Evolutionary conservation across 2,329 filamentous ascomycete species (phyloP).

Genomic region (Aspergillus caelatus): DNA sequence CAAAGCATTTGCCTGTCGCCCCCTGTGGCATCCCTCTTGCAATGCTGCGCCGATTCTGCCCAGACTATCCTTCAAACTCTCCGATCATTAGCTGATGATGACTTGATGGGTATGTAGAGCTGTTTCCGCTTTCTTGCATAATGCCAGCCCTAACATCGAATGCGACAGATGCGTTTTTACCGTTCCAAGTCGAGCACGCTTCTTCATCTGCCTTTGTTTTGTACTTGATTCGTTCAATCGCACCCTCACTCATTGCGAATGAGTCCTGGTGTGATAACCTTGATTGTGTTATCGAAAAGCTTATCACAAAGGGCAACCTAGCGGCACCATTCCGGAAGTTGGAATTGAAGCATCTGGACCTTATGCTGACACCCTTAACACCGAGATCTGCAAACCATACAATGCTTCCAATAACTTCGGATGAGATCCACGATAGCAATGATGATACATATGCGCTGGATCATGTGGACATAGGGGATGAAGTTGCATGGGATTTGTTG

Average conservation of each 20-base stretch:
- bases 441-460: neutral
- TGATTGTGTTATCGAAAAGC: constrained; percentile 40
- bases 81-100: constrained; percentile 9
- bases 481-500: constrained; percentile 30
- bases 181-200: constrained; percentile 47
- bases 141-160: neutral
- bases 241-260: constrained; percentile 40
- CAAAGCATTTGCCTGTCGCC: constrained; percentile 15
- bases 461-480: constrained; percentile 12
- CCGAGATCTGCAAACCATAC: constrained; percentile 22
- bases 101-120: neutral
- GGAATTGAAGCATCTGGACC: constrained; percentile 28
- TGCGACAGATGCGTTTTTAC: constrained; percentile 39
- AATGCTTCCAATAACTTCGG: constrained; percentile 1
- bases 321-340: constrained; percentile 42
- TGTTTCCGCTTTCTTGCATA: neutral
- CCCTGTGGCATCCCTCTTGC: constrained; percentile 26
- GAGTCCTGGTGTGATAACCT: constrained; percentile 42
- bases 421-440: neutral
- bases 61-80: constrained; percentile 30
- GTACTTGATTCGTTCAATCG: constrained; percentile 35
- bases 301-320: constrained; percentile 42
- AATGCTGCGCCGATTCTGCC: constrained; percentile 29
- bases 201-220: constrained; percentile 47
- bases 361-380: constrained; percentile 35